Evolutionary conservation across 805 yeast species (phyloP), one percentile per base, ranked within the genome.

Genomic region (Aciculoconidium aculeatum): DNA sequence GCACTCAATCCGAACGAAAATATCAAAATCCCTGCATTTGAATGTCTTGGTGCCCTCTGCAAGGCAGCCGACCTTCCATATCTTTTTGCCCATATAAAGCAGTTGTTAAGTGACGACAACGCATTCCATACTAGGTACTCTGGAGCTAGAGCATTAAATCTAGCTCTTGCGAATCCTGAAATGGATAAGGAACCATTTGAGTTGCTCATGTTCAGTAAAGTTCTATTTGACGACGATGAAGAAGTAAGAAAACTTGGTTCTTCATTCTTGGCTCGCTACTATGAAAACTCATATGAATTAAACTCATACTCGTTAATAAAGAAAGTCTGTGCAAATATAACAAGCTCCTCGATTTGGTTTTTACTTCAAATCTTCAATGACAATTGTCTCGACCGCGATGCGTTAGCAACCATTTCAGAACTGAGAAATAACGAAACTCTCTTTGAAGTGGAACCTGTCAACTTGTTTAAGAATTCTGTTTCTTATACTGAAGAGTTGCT

Each of bases 391-490:
- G 22, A 20, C 12, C 17, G 14, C 5, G 25, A 25, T 3, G 11
- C 15, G 6, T 41, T 42, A 5, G 28, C 32, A 9, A 34, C 37
- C 1, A 47, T 53, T 5, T 17, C 42, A 1, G 11, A 7, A 10
- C 16, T 17, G 21, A 14, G 13, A 18, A 12, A n/a, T 14, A 10
- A 13, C 13, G 36, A 27, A 6, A 16, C 64, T 3, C 49, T 86
- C 22, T 86, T 85, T 51, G 75, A 75, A 5, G 54, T 67, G 5
- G 96, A 86, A 46, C 74, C 72, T 42, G 72, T 67, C 31, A 84
- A 85, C 40, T 67, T 80, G 21, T 83, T 76, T 53, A 62, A 76
- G 40, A 74, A 77, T 44, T 67, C 64, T 9, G 47, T 67, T 6
- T 59, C 25, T 4, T 29, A 23, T 8, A 30, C 27, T 11, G 12